These are phyloP conservation scores for Paraphoma chrysanthemicola DNA, from an alignment of 2,329 filamentous ascomycete species.

Conservation along the genomic window DNA sequence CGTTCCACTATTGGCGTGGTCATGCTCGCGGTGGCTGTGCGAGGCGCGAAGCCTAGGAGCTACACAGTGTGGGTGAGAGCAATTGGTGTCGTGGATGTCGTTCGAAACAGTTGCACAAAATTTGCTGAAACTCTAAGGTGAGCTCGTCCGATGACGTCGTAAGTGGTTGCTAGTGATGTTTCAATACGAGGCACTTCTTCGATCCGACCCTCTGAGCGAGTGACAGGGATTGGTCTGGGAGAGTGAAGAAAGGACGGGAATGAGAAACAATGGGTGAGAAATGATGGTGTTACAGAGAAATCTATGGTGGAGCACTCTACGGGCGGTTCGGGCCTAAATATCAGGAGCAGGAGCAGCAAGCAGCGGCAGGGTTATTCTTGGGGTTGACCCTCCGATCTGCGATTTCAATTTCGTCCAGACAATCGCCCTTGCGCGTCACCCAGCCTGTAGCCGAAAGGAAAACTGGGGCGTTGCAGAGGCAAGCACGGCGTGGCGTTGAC, in stretches of 20 bases:
- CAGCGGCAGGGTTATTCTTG: constrained; percentile 20
- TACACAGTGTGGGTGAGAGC: neutral
- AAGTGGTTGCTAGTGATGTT: neutral
- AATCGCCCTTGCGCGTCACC: constrained; percentile 10
- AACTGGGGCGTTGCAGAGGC: constrained; percentile 24
- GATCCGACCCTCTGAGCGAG: constrained; percentile 2
- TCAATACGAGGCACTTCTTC: neutral
- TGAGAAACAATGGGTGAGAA: neutral
- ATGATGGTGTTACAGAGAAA: neutral
- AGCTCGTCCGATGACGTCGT: constrained; percentile 13
- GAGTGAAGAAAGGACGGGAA: neutral
- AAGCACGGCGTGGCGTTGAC: constrained; percentile 7
- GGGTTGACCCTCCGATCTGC: constrained; percentile 24
- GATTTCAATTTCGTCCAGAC: constrained; percentile 22
- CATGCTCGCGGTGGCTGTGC: constrained; percentile 32
- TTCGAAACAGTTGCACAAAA: neutral
- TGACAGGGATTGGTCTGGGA: constrained; percentile 1
- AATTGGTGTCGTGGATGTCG: neutral
- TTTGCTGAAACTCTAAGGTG: constrained; percentile 2
- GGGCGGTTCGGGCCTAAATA: constrained; percentile 16
- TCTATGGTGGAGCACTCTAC: neutral
- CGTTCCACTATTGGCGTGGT: constrained; percentile 44
- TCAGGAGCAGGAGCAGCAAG: constrained; percentile 11
- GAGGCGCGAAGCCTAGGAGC: constrained; percentile 2
- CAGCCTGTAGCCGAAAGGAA: constrained; percentile 16